phyloP scores from a whole-genome alignment of 768 basidiomycete genomes.

The Collybia sordida region DNA sequence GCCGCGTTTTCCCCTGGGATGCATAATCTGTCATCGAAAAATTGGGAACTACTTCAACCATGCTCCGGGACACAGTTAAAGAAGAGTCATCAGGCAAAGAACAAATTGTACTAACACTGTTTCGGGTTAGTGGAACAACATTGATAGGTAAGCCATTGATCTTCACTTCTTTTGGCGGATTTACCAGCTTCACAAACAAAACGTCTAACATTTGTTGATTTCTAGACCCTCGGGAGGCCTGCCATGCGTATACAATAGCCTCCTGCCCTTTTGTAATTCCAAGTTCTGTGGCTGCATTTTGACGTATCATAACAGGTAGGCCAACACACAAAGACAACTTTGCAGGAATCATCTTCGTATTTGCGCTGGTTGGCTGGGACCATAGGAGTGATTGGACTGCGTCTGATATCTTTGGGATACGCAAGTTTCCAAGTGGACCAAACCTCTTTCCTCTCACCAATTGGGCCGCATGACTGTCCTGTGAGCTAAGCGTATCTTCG shows the following conservation, averaged over 20 bases:
- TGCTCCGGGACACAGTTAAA: background rate
- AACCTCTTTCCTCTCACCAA: no score
- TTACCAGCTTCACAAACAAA: background rate
- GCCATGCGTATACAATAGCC: background rate
- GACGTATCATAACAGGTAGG: conserved; percentile 20
- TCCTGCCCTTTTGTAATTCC: conserved; percentile 1
- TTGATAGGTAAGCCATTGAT: background rate
- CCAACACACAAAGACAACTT: conserved; percentile 18
- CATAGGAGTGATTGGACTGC: background rate
- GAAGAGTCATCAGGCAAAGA: background rate
- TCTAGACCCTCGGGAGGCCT: background rate
- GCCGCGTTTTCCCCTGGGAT: conserved; percentile 27
- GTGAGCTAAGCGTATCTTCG: conserved; percentile 12
- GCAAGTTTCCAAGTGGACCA: background rate
- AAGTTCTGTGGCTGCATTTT: conserved; percentile 15
- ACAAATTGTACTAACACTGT: background rate
- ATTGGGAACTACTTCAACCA: background rate
- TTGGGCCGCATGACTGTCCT: no score
- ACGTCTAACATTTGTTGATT: background rate
- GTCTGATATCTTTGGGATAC: background rate
- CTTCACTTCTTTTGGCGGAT: background rate
- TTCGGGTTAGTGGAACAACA: background rate
- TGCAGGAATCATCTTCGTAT: conserved; percentile 10
- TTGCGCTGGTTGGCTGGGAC: background rate
- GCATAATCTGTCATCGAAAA: conserved; percentile 1